A percentile compares a stretch with the other conserved stretches of the same genome.
phyloP scores from a whole-genome alignment of 148 eudicot genomes.

The Chenopodium album region DNA sequence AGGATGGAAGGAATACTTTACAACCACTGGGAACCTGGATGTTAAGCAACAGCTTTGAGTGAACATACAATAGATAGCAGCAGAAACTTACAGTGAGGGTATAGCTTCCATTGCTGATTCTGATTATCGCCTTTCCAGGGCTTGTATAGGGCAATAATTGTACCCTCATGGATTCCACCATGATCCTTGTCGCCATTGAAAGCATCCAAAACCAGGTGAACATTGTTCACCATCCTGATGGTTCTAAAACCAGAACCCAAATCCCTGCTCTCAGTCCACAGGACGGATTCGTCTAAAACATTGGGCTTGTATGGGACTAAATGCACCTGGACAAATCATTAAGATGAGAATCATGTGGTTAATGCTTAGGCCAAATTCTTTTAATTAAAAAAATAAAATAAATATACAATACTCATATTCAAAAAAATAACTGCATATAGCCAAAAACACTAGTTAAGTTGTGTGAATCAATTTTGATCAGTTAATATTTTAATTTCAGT shows the following conservation, averaged over 20 bases:
- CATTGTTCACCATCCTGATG: slow-evolving; percentile 64
- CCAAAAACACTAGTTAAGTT: background rate
- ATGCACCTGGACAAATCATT: slow-evolving; percentile 43
- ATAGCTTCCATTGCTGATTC: slow-evolving; percentile 77
- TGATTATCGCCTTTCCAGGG: slow-evolving; percentile 84
- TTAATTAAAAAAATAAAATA: no score
- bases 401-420: background rate
- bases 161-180: slow-evolving; percentile 87
- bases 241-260: slow-evolving; percentile 60
- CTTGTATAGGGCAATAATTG: slow-evolving; percentile 65
- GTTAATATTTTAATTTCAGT: background rate
- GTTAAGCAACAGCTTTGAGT: background rate
- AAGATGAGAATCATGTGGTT: background rate
- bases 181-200: slow-evolving; percentile 72
- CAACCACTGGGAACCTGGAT: background rate
- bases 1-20: background rate
- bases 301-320: slow-evolving; percentile 52
- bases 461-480: background rate
- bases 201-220: slow-evolving; percentile 56
- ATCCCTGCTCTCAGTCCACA: slow-evolving; percentile 75
- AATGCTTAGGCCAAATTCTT: background rate
- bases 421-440: background rate
- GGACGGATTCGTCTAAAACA: slow-evolving; percentile 56
- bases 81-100: slow-evolving; percentile 52
- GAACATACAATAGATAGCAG: background rate